Base-by-base conservation (phyloP, 805 yeast genomes). In the Hyphopichia homilentoma region DNA sequence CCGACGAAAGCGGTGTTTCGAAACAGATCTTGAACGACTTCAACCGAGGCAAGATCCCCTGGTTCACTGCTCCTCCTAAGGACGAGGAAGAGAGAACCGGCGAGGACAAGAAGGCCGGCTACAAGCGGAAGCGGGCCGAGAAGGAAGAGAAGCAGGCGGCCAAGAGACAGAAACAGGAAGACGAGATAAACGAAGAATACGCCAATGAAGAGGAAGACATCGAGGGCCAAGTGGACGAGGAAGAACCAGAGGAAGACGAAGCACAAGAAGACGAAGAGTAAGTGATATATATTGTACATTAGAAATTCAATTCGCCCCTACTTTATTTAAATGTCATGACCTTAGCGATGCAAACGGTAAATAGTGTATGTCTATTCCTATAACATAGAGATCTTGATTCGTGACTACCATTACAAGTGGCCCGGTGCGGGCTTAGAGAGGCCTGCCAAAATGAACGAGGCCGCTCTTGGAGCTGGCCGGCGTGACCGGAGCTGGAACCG, bases 21-120 rank as follows among this genome's bases (percentile, higher is more conserved):
- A 90, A 88, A 59, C 81, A 82, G 52, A 82, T 90, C 19, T 74
- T 90, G 57, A 87, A 87, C 48, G 98, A 90, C 59, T 90, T 90
- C 71, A 90, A 88, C 63, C 77, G 98, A 61, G 98, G 98, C 40
- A 86, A 87, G 52, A 90, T 90, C 34, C 98, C 98, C 16, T 90
- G 98, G 98, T 90, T 90, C 57, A 86, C 86, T 20, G 79, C 93
- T 17, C 98, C 98, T 18, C 97, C 97, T 25, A 75, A 80, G 45
- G 84, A 77, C 41, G 73, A 65, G 16, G 80, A 73, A 33, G 75
- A 59, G 16, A 69, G 74, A 56, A 68, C 68, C 18, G 84, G 79
- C 27, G 80, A 65, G 36, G 81, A 72, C 48, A 72, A 71, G 52
- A 72, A 71, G 55, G 76, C 75, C 2, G 63, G 61, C 28, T 63